These are phyloP conservation scores for Chenopodium quinoa DNA, from an alignment of 148 eudicot genomes.

Conservation along the genomic window DNA sequence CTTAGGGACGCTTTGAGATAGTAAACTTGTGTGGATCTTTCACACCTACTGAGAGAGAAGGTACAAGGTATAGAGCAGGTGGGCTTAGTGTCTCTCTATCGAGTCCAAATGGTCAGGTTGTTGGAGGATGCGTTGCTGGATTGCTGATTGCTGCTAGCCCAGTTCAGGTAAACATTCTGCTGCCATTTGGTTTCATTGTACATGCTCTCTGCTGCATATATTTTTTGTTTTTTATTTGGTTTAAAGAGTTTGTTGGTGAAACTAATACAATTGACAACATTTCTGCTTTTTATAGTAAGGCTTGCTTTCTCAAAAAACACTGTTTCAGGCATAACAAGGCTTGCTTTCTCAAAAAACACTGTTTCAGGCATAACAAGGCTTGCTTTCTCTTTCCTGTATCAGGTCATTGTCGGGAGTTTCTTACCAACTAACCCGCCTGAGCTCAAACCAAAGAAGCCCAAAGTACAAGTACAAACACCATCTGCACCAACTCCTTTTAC, in stretches of 20 bases:
- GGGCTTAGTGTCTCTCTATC: constrained; percentile 61
- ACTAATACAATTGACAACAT: neutral
- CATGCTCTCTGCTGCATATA: neutral
- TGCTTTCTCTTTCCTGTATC: constrained; percentile 7
- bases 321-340: neutral
- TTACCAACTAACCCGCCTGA: constrained; percentile 40
- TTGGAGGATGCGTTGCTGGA: constrained; percentile 54
- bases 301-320: too few relatives aligned
- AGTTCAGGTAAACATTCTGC: constrained; percentile 37
- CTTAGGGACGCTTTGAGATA: constrained; percentile 71
- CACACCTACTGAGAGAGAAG: constrained; percentile 61
- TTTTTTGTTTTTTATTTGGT: too few relatives aligned
- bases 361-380: neutral
- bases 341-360: neutral
- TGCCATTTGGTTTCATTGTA: neutral
- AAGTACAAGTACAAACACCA: constrained; percentile 22
- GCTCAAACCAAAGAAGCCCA: constrained; percentile 44
- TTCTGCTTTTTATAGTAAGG: neutral
- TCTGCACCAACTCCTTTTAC: constrained; percentile 28
- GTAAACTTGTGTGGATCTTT: constrained; percentile 68
- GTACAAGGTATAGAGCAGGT: constrained; percentile 46
- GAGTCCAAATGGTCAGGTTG: constrained; percentile 64
- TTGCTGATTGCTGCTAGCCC: constrained; percentile 56
- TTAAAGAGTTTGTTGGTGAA: neutral
- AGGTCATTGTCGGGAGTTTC: constrained; percentile 53